Percentiles rank a stretch among this genome's conserved stretches.
Evolutionary conservation across 2,329 filamentous ascomycete species (phyloP).

Genomic region (Colletotrichum chlorophyti): DNA sequence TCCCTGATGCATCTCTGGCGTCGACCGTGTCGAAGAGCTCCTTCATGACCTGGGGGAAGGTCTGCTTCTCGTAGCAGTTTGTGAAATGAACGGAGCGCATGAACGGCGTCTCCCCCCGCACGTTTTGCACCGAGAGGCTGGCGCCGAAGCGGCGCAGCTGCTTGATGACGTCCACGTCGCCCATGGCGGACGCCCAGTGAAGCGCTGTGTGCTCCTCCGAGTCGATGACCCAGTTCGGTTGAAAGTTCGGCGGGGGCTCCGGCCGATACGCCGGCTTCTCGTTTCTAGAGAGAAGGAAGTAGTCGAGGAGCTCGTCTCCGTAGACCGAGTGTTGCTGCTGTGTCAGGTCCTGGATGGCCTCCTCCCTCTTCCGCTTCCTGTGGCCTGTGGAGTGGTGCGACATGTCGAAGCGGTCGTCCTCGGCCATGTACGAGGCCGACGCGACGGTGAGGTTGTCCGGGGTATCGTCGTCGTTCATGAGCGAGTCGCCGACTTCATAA

Average conservation of each 20-base stretch:
- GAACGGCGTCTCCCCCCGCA: conserved; percentile 84
- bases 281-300: conserved; percentile 88
- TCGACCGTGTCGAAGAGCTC: conserved; percentile 84
- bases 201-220: conserved; percentile 90
- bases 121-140: conserved; percentile 72
- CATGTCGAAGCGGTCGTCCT: conserved; percentile 79
- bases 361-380: conserved; percentile 80
- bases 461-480: conserved; percentile 78
- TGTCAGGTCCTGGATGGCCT: conserved; percentile 65
- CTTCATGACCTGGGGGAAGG: conserved; percentile 84
- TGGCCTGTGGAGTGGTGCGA: conserved; percentile 67
- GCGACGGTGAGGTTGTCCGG: conserved; percentile 84
- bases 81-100: conserved; percentile 96
- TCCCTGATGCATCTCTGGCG: conserved; percentile 78
- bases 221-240: conserved; percentile 92
- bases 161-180: conserved; percentile 89
- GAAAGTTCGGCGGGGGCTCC: conserved; percentile 83
- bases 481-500: conserved; percentile 67
- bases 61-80: conserved; percentile 93
- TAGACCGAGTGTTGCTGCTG: conserved; percentile 91
- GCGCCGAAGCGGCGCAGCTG: conserved; percentile 85
- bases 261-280: conserved; percentile 76
- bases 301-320: conserved; percentile 92
- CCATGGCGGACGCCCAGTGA: conserved; percentile 98
- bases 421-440: conserved; percentile 84